Evolutionary conservation across 2,329 filamentous ascomycete species (phyloP), one percentile per base, ranked within the genome.

Genomic region (Trichoderma atroviride): DNA sequence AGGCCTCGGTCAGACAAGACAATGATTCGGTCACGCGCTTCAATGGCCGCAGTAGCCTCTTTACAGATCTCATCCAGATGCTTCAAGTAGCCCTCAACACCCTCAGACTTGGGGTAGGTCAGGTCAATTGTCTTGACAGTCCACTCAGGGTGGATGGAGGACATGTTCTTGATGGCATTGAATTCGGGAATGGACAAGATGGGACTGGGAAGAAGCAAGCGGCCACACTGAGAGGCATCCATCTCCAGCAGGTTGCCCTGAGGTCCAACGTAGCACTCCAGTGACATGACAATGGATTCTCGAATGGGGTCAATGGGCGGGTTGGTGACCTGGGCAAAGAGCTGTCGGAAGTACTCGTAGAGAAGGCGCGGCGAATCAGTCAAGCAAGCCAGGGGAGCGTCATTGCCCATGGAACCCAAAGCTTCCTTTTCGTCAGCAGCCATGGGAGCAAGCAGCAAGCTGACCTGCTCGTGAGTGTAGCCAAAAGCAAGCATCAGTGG

Each of bases 251-350:
- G 83, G 79, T 98, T 98, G 70, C 95, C 95, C 81, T 98, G 95
- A 57, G 95, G 95, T 60, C 95, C 95, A 74, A 98, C 92, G 78
- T 97, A 98, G 76, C 95, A 96, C 79, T 97, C 94, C 52, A 98
- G 84, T 68, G 95, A 97, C 95, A 98, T 98, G 81, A 98, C 95
- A 76, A 97, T 96, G 33, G 94, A 95, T 85, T 98, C 95, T 81
- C 95, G 88, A 75, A 98, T 98, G 37, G 95, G 95, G 78, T 98
- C 95, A 77, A 98, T 98, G 16, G 95, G 95, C 74, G 95, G 95
- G 81, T 98, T 98, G 71, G 95, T 98, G 79, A 98, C 95, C 83
- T 98, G 95, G 11, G 95, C 95, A 80, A 98, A 98, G 55, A 98
- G 90, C 84, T 98, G 93, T 72, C 95, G 90, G 90, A 98, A 98